Evolutionary conservation across 306 rosid genomes (phyloP), one percentile per base, ranked within the genome.

Genomic region (Senna siamea): DNA sequence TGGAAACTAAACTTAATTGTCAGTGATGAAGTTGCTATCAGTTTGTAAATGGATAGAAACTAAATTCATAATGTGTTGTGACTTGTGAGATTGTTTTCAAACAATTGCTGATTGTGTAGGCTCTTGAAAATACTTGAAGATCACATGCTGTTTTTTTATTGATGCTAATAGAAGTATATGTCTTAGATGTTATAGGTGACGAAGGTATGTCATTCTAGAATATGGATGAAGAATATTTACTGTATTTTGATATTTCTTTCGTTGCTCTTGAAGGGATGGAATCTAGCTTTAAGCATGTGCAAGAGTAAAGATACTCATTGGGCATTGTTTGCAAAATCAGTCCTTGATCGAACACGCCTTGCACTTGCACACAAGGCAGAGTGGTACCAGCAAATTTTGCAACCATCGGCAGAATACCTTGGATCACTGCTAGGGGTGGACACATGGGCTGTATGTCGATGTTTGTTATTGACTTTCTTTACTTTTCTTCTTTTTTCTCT

Each of bases 301-400:
- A 78, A 88, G 70, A 82, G 86, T 73, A 87, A 84, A 28, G 80
- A 81, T 43, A 59, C 74, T 74, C 80, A 88, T 60, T 94, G 99
- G 99, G 97, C 99, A 68, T 66, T 92, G 74, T 88, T 80, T 88
- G 90, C 96, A 60, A 94, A 94, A 84, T 92, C 97, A 70, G 91
- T 92, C 60, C 97, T 94, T 63, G 99, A 94, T 82, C 88, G 99
- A 92, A 89, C 93, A 70, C 97, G 99, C 47, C 95, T 94, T 71
- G 96, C 93, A 6, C 97, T 94, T 59, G 66, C 99, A 78, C 74
- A 83, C 86, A 94, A 94, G 88, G 97, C 95, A 69, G 91, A 94
- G 66, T 77, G 71, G 66, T 94, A 92, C 86, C 95, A 83, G 73
- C 83, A 37, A 67, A 78, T 94, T 78, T 82, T 92, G 85, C 99